Conservation (phyloP, 1,139 yeast species). For the Geotrichum histeridarum region DNA sequence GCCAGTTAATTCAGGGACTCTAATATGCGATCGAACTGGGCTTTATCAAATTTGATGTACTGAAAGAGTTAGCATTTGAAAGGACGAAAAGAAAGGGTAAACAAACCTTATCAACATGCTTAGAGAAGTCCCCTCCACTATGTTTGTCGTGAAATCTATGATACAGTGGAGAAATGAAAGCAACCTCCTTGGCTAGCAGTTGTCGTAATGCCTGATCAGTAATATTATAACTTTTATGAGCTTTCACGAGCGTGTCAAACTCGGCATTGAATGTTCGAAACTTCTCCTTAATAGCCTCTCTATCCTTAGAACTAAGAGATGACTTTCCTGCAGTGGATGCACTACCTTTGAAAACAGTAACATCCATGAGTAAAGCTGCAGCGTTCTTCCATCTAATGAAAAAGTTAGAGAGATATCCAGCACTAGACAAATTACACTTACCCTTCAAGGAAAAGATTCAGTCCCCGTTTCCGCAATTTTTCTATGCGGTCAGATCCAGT, state of each 20-base stretch:
- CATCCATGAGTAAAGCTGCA: slow-evolving; percentile 63
- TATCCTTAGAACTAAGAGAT: slow-evolving; percentile 51
- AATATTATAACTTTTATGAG: slow-evolving; percentile 59
- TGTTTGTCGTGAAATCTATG: slow-evolving; percentile 77
- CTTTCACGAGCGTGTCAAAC: slow-evolving; percentile 65
- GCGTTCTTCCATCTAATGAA: slow-evolving; percentile 61
- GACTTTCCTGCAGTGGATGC: slow-evolving; percentile 19
- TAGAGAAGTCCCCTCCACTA: slow-evolving; percentile 63
- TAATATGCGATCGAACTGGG: slow-evolving; percentile 50
- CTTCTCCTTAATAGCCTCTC: slow-evolving; percentile 79
- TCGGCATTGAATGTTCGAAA: slow-evolving; percentile 77
- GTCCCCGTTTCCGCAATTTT: slow-evolving; percentile 65
- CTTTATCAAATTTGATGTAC: slow-evolving; percentile 68
- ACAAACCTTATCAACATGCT: slow-evolving; percentile 51
- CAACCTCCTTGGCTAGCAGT: slow-evolving; percentile 59
- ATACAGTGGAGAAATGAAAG: slow-evolving; percentile 75
- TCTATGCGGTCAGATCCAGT: slow-evolving; percentile 63
- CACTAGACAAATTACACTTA: slow-evolving; percentile 2
- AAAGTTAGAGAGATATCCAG: neutral
- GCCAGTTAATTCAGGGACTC: slow-evolving; percentile 31
- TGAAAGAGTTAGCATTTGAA: neutral
- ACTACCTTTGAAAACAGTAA: slow-evolving; percentile 31
- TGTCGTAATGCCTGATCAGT: slow-evolving; percentile 62
- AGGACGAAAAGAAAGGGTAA: neutral
- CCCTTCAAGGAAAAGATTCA: slow-evolving; percentile 70